A percentile compares a stretch with the other conserved stretches of the same genome.
Evolutionary conservation across 805 yeast genomes (phyloP).

Genomic region (Pichia thaimueangensis): DNA sequence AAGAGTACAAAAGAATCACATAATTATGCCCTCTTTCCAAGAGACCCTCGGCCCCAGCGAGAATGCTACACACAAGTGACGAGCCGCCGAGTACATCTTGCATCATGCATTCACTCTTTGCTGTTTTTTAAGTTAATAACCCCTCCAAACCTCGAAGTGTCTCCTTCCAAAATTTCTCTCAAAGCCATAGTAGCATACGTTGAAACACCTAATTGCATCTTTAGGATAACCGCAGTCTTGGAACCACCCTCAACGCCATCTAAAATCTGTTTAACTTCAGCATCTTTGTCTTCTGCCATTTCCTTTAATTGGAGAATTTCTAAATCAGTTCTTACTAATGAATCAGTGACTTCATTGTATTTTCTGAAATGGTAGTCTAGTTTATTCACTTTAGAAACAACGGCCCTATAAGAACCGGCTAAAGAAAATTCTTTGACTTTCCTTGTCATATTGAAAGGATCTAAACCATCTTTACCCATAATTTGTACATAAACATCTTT

Average conservation of each 20-base stretch:
- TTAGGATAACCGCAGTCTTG: conserved; percentile 65
- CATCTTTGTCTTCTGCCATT: conserved; percentile 14
- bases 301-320: conserved; percentile 39
- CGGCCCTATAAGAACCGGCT: conserved; percentile 79
- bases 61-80: too few species aligned
- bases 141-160: conserved; percentile 38
- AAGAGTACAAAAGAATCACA: too few species aligned
- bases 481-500: conserved; percentile 56
- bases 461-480: conserved; percentile 77
- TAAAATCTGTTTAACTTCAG: conserved; percentile 23
- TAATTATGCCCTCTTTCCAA: too few species aligned
- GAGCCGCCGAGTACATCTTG: too few species aligned
- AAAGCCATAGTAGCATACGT: conserved; percentile 97
- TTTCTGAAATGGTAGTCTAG: conserved; percentile 56
- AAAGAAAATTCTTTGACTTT: conserved; percentile 83
- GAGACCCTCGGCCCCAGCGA: too few species aligned
- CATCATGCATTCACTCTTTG: too few species aligned
- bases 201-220: conserved; percentile 73
- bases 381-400: conserved; percentile 59
- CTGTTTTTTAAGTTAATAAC: conserved; percentile 18
- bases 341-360: conserved; percentile 60
- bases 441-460: conserved; percentile 80
- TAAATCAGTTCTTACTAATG: conserved; percentile 73
- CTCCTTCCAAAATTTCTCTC: conserved; percentile 80
- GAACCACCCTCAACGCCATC: conserved; percentile 34